phyloP scores from a whole-genome alignment of 2,329 filamentous ascomycete genomes.

The Claviceps capensis region DNA sequence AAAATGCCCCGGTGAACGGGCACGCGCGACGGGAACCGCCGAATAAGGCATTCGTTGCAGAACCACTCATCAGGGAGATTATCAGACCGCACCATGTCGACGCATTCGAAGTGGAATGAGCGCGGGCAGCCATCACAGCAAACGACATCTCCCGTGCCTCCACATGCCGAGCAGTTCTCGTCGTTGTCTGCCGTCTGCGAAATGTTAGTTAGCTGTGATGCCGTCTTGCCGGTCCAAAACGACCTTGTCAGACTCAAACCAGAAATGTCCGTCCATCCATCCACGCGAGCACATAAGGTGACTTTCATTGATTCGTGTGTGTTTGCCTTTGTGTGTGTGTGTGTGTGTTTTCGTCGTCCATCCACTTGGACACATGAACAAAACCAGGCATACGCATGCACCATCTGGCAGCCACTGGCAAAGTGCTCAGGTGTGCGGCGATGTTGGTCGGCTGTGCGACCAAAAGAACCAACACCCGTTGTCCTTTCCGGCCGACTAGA shows the following conservation, averaged over 20 bases:
- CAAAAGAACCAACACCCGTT: too few relatives aligned
- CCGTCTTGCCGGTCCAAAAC: background rate
- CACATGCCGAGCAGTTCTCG: constrained; percentile 79
- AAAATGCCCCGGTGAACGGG: constrained; percentile 42
- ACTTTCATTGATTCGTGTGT: too few relatives aligned
- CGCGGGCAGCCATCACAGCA: constrained; percentile 89
- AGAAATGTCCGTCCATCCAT: background rate
- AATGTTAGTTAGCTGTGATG: constrained; percentile 18
- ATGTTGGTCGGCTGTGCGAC: too few relatives aligned
- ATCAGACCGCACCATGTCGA: constrained; percentile 63
- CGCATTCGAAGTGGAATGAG: constrained; percentile 81
- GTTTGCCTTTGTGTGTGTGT: too few relatives aligned
- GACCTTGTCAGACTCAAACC: background rate
- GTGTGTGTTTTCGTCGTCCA: too few relatives aligned
- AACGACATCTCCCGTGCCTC: constrained; percentile 69
- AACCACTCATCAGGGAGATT: constrained; percentile 67
- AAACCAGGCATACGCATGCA: too few relatives aligned
- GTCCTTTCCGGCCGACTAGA: too few relatives aligned
- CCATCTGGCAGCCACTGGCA: too few relatives aligned
- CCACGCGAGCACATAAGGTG: background rate
- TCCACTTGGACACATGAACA: too few relatives aligned
- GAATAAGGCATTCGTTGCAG: constrained; percentile 57
- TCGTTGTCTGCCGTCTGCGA: constrained; percentile 52
- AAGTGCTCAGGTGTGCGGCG: too few relatives aligned
- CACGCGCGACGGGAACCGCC: constrained; percentile 31